Percentiles rank a stretch among this genome's conserved stretches.
Evolutionary conservation across 2,329 filamentous ascomycete genomes (phyloP).

Genomic region (Fusarium virguliforme): DNA sequence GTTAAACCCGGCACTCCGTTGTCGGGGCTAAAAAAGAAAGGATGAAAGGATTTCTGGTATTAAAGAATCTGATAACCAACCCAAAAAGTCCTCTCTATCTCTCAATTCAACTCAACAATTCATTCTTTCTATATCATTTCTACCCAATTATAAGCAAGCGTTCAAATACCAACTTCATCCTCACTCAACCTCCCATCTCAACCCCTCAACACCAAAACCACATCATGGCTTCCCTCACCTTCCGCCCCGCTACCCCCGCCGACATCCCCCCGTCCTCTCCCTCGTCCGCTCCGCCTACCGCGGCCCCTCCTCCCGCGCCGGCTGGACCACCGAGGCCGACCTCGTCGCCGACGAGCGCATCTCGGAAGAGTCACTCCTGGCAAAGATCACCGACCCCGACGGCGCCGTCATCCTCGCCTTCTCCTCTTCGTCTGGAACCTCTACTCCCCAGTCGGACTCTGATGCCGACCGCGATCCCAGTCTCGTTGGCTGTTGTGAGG

Average conservation of each 20-base stretch:
- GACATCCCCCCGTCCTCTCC: conserved; percentile 56
- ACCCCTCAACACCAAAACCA: not conserved
- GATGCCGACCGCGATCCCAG: conserved; percentile 41
- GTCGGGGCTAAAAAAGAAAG: conserved; percentile 6
- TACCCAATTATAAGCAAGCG: not conserved
- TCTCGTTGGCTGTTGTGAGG: conserved; percentile 63
- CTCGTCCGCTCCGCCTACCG: conserved; percentile 64
- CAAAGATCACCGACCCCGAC: conserved; percentile 59
- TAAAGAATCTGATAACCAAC: not conserved
- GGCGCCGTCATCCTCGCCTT: conserved; percentile 59
- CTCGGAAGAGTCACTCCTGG: conserved; percentile 54
- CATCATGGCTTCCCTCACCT: conserved; percentile 38
- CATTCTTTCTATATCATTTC: not conserved
- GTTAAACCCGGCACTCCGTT: not conserved
- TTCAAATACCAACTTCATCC: not conserved
- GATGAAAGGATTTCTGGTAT: conserved; percentile 10
- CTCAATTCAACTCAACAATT: not conserved
- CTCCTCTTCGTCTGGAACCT: not conserved
- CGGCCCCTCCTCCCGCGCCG: conserved; percentile 58
- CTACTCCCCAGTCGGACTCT: conserved; percentile 27
- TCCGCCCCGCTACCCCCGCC: conserved; percentile 50
- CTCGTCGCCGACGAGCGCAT: conserved; percentile 63
- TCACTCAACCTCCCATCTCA: not conserved
- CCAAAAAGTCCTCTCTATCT: not conserved
- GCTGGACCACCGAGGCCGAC: conserved; percentile 66